These are phyloP conservation scores for Phanerochaete carnosa DNA, from an alignment of 768 basidiomycete species.

Conservation along the genomic window DNA sequence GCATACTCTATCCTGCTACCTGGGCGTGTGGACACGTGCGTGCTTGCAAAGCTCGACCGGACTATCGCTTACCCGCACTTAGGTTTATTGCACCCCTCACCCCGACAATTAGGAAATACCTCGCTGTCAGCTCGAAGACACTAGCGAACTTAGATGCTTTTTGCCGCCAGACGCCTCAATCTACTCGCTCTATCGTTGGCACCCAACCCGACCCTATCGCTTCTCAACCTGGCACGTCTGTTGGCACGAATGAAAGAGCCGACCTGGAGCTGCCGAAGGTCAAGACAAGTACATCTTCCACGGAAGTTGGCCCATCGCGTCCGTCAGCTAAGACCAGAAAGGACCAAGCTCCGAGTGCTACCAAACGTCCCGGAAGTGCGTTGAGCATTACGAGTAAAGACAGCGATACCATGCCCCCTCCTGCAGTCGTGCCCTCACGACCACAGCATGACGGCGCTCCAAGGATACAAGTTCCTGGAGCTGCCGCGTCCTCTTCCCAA, in stretches of 20 bases:
- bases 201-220: not conserved
- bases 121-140: constrained; percentile 42
- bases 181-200: not conserved
- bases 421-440: not conserved
- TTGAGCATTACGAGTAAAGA: not conserved
- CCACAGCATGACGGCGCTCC: not conserved
- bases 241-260: no score
- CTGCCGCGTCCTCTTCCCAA: not conserved
- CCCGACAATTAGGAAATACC: constrained; percentile 73
- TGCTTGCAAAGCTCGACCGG: not conserved
- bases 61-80: constrained; percentile 1
- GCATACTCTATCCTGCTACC: constrained; percentile 74
- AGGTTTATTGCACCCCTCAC: constrained; percentile 76
- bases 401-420: not conserved
- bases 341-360: not conserved
- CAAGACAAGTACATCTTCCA: no score
- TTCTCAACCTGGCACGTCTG: not conserved
- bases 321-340: not conserved
- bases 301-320: not conserved
- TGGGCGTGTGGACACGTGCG: constrained; percentile 61
- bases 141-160: not conserved
- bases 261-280: no score
- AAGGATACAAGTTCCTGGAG: not conserved
- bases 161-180: not conserved
- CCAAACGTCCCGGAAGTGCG: not conserved